These are phyloP conservation scores for Spinellus fusiger DNA, from an alignment of 192 early-diverging fungal genomes.

Conservation along the genomic window DNA sequence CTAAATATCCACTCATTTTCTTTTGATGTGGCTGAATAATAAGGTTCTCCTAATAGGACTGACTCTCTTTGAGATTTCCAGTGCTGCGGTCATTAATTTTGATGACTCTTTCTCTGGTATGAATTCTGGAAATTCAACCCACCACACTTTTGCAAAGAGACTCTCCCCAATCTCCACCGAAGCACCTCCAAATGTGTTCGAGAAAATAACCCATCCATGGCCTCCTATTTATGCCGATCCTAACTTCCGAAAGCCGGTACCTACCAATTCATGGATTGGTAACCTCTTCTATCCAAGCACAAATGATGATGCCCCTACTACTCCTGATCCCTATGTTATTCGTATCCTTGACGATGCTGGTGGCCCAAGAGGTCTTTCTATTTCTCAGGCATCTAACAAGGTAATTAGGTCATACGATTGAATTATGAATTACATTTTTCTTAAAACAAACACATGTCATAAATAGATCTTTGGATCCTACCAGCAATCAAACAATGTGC, in stretches of 20 bases:
- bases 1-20: too few relatives aligned
- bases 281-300: slow-evolving; percentile 32
- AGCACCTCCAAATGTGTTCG: slow-evolving; percentile 10
- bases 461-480: slow-evolving; percentile 19
- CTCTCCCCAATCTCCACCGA: slow-evolving; percentile 5
- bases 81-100: neutral
- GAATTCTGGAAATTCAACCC: neutral
- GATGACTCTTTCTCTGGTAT: neutral
- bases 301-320: slow-evolving; percentile 23
- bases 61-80: neutral
- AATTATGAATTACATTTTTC: neutral
- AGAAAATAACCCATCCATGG: slow-evolving; percentile 17
- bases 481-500: slow-evolving; percentile 25
- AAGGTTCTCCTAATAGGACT: neutral
- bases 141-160: neutral
- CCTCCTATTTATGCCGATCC: slow-evolving; percentile 10
- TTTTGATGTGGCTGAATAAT: too few relatives aligned
- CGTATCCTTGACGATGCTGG: slow-evolving; percentile 22
- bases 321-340: slow-evolving; percentile 31
- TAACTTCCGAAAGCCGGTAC: slow-evolving; percentile 7
- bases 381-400: slow-evolving; percentile 16
- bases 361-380: slow-evolving; percentile 26
- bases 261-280: slow-evolving; percentile 31
- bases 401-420: neutral
- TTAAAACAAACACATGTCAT: neutral